Evolutionary conservation across 495 filamentous ascomycete species (phyloP).

Genomic region (Aspergillus taichungensis): DNA sequence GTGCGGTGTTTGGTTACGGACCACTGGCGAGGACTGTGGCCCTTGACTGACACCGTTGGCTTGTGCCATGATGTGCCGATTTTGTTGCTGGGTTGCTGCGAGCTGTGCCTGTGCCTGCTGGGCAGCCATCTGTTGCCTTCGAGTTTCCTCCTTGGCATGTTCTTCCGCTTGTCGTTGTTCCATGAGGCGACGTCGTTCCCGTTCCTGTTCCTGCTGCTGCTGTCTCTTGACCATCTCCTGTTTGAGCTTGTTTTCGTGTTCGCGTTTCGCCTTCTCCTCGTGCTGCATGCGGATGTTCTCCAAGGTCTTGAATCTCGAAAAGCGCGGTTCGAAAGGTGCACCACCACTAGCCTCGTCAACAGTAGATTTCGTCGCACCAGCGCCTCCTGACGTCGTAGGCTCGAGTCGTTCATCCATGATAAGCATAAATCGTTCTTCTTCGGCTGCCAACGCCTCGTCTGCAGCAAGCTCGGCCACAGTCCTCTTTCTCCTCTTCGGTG

Average conservation of each 20-base stretch:
- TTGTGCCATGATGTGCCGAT: constrained; percentile 39
- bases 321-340: constrained; percentile 70
- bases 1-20: constrained; percentile 73
- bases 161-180: constrained; percentile 42
- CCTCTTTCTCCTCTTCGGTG: constrained; percentile 83
- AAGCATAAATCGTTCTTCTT: constrained; percentile 86
- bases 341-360: constrained; percentile 66
- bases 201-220: constrained; percentile 39
- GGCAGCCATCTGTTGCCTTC: constrained; percentile 33
- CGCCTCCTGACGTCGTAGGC: constrained; percentile 45
- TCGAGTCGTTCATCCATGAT: constrained; percentile 80
- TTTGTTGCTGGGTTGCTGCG: constrained; percentile 38
- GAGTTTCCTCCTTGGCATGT: constrained; percentile 37
- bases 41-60: constrained; percentile 56
- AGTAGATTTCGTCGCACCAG: constrained; percentile 50
- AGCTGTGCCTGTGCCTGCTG: constrained; percentile 45
- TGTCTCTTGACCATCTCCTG: constrained; percentile 39
- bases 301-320: constrained; percentile 84
- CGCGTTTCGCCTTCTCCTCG: constrained; percentile 57
- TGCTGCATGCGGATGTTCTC: constrained; percentile 73
- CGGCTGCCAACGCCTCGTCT: constrained; percentile 82
- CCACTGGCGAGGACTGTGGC: constrained; percentile 67
- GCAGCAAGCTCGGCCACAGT: constrained; percentile 90
- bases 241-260: constrained; percentile 56
- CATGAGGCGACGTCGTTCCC: constrained; percentile 31